Evolutionary conservation across 768 basidiomycete species (phyloP).

Genomic region (Kwoniella shandongensis): DNA sequence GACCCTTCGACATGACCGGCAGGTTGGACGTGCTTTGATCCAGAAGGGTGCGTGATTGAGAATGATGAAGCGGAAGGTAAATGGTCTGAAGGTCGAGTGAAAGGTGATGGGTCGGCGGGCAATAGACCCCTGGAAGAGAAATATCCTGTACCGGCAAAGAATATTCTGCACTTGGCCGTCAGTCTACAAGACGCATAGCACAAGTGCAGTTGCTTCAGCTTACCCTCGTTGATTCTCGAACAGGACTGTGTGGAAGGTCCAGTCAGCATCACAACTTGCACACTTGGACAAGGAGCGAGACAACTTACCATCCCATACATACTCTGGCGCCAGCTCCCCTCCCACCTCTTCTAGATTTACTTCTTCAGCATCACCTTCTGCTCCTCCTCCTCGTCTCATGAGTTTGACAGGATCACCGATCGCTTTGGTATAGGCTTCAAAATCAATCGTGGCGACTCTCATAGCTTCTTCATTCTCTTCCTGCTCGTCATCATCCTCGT

Average conservation of each 20-base stretch:
- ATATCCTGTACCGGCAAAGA: conserved; percentile 43
- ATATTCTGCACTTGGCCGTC: conserved; percentile 22
- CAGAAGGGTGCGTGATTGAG: background rate
- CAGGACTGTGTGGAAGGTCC: conserved; percentile 27
- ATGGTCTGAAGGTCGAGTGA: conserved; percentile 32
- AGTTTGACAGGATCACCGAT: conserved; percentile 21
- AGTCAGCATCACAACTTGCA: background rate
- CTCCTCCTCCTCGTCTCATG: background rate
- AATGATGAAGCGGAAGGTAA: conserved; percentile 37
- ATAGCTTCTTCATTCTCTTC: conserved; percentile 15
- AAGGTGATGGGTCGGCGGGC: conserved; percentile 44
- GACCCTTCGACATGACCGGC: background rate
- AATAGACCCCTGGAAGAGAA: conserved; percentile 39
- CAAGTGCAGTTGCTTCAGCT: background rate
- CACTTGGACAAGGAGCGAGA: background rate
- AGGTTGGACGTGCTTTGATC: background rate
- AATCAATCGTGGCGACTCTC: conserved; percentile 16
- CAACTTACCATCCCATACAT: conserved; percentile 47
- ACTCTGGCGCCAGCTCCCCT: conserved; percentile 19
- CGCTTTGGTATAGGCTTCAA: conserved; percentile 15
- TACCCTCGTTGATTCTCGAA: conserved; percentile 49
- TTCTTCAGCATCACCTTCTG: conserved; percentile 7
- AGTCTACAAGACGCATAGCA: background rate
- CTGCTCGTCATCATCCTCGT: conserved; percentile 10
- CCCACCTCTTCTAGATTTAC: conserved; percentile 16